phyloP scores from a whole-genome alignment of 306 rosid species.

The Arachis hypogaea region DNA sequence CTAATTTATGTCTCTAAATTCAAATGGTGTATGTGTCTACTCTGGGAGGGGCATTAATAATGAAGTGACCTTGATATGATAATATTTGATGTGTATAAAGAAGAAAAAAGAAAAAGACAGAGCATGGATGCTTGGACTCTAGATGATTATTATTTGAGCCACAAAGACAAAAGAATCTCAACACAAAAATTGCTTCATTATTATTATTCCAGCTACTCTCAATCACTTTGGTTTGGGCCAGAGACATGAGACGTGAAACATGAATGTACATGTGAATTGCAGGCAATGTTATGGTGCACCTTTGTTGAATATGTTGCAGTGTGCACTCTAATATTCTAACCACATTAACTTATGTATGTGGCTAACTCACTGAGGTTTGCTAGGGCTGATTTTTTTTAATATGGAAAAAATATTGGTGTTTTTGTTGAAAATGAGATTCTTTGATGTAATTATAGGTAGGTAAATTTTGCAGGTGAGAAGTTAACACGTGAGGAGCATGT shows the following conservation, averaged over 20 bases:
- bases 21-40: slow-evolving; percentile 7
- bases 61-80: not conserved
- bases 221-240: not conserved
- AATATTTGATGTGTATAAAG: not conserved
- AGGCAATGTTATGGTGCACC: too few relatives aligned
- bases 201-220: slow-evolving; percentile 18
- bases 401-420: too few relatives aligned
- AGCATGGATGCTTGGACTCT: not conserved
- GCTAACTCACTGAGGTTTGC: too few relatives aligned
- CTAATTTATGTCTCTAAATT: not conserved
- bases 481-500: too few relatives aligned
- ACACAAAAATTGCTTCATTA: not conserved
- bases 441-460: too few relatives aligned
- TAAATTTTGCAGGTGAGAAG: too few relatives aligned
- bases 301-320: too few relatives aligned
- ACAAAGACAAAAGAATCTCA: slow-evolving; percentile 11
- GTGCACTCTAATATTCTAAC: too few relatives aligned
- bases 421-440: too few relatives aligned
- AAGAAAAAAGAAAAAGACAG: not conserved
- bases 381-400: too few relatives aligned
- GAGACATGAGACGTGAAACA: slow-evolving; percentile 1
- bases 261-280: not conserved
- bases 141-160: not conserved
- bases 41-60: not conserved
- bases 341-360: too few relatives aligned